Conservation (phyloP, 176 grass and related monocot species). For the Thalia dealbata region DNA sequence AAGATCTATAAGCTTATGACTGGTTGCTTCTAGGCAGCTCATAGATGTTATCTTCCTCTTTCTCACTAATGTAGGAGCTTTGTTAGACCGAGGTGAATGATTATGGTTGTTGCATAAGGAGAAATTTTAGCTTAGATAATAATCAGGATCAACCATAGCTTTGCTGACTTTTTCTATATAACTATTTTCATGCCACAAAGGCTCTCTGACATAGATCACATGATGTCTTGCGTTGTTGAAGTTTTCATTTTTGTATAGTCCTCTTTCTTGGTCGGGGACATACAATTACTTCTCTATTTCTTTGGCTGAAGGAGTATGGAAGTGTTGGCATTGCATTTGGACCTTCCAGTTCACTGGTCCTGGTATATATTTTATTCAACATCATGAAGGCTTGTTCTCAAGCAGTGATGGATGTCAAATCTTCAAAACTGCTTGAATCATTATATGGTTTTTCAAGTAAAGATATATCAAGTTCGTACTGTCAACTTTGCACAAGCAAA, state of each 20-base stretch:
- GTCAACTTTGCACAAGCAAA: neutral
- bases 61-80: neutral
- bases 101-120: too few species aligned
- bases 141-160: neutral
- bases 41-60: neutral
- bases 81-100: too few species aligned
- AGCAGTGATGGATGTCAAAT: constrained; percentile 28
- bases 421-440: constrained; percentile 30
- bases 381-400: constrained; percentile 41
- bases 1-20: neutral
- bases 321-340: constrained; percentile 40
- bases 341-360: constrained; percentile 43
- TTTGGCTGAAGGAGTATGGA: constrained; percentile 9
- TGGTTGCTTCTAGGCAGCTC: neutral
- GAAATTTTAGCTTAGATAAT: neutral
- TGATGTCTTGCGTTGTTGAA: too few species aligned
- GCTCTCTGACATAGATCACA: neutral
- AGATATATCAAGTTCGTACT: constrained; percentile 25
- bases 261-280: constrained; percentile 3
- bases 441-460: constrained; percentile 33
- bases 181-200: neutral
- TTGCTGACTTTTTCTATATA: neutral
- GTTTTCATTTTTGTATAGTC: constrained; percentile 1
- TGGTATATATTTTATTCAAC: constrained; percentile 31
- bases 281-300: constrained; percentile 34